phyloP scores from a whole-genome alignment of 2,329 filamentous ascomycete genomes.

The Botryotinia convoluta region DNA sequence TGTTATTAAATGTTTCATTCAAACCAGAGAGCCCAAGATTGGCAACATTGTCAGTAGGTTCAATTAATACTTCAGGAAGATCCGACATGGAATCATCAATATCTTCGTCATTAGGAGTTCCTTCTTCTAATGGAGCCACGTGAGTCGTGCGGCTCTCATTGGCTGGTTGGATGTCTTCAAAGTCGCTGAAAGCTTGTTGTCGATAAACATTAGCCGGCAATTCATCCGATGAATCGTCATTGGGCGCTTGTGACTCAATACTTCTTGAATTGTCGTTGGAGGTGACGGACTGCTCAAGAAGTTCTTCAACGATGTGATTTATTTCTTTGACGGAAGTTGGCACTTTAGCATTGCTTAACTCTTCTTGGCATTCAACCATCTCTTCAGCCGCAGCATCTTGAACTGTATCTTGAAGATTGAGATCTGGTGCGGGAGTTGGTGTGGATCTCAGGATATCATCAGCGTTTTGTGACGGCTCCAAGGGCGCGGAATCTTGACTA shows the following conservation, averaged over 20 bases:
- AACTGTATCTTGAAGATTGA: not conserved
- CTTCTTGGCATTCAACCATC: not conserved
- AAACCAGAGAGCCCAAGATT: not conserved
- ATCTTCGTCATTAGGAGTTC: slow-evolving; percentile 6
- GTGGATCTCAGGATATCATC: too few relatives aligned
- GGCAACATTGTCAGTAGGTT: slow-evolving; percentile 9
- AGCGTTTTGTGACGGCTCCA: not conserved
- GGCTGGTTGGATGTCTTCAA: not conserved
- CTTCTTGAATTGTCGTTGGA: not conserved
- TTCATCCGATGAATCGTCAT: not conserved
- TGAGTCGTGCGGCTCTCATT: not conserved
- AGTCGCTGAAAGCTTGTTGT: not conserved
- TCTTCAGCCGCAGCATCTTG: not conserved
- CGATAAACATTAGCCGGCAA: not conserved
- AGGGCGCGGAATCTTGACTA: not conserved
- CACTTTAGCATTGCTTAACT: not conserved
- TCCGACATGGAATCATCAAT: slow-evolving; percentile 10
- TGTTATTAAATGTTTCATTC: not conserved
- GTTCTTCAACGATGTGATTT: slow-evolving; percentile 4
- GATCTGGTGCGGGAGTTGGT: not conserved
- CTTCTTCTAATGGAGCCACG: not conserved
- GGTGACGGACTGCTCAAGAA: slow-evolving; percentile 4
- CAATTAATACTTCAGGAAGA: slow-evolving; percentile 9
- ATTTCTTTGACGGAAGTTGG: not conserved
- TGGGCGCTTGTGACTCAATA: not conserved